phyloP scores from a whole-genome alignment of 495 filamentous ascomycete species.

The Penicillium coprophilum region DNA sequence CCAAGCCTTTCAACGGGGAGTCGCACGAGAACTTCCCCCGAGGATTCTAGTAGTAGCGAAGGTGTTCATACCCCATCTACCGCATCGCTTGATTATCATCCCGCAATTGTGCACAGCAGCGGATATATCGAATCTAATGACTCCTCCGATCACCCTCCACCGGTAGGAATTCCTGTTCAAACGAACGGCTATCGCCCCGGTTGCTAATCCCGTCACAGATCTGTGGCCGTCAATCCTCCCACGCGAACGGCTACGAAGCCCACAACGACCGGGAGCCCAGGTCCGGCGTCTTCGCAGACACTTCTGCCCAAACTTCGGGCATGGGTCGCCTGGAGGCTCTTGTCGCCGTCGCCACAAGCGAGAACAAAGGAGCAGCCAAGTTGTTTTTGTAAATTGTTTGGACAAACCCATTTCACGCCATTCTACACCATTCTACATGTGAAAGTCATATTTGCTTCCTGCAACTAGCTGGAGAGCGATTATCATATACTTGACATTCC shows the following conservation, averaged over 20 bases:
- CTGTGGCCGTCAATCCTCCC: slow-evolving; percentile 38
- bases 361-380: slow-evolving; percentile 61
- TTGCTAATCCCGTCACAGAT: slow-evolving; percentile 47
- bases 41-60: slow-evolving; percentile 71
- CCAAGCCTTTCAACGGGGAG: slow-evolving; percentile 30
- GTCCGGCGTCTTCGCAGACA: slow-evolving; percentile 32
- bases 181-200: slow-evolving; percentile 29
- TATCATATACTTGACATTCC: slow-evolving; percentile 6
- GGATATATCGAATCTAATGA: slow-evolving; percentile 58
- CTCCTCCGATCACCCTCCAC: slow-evolving; percentile 43
- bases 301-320: slow-evolving; percentile 39
- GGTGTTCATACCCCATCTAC: slow-evolving; percentile 65
- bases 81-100: slow-evolving; percentile 61
- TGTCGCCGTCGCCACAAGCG: slow-evolving; percentile 85
- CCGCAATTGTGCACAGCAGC: slow-evolving; percentile 64
- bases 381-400: slow-evolving; percentile 36
- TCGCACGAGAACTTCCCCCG: slow-evolving; percentile 59
- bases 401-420: slow-evolving; percentile 1
- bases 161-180: slow-evolving; percentile 42
- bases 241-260: slow-evolving; percentile 36
- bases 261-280: slow-evolving; percentile 36
- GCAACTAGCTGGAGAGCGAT: slow-evolving; percentile 2
- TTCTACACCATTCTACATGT: slow-evolving; percentile 2
- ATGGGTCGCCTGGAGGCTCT: slow-evolving; percentile 79
- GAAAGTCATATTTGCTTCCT: slow-evolving; percentile 1